These are phyloP conservation scores for Tricholoma furcatifolium DNA, from an alignment of 768 basidiomycete genomes.

Conservation along the genomic window DNA sequence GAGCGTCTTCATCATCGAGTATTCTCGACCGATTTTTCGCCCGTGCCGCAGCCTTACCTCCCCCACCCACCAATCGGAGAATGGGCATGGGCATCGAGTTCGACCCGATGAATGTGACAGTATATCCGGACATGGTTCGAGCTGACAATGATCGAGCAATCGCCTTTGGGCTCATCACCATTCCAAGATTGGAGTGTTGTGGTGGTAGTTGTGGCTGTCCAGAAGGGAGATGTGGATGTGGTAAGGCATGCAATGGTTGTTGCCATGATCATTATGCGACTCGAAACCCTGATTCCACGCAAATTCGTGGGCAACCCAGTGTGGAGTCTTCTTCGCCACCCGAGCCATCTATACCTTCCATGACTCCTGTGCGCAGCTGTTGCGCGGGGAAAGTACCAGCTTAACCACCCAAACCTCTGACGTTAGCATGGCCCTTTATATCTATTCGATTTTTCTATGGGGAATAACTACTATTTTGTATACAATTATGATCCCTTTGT, in stretches of 20 bases:
- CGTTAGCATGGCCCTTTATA: neutral
- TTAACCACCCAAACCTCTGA: neutral
- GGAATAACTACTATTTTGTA: neutral
- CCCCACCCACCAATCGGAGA: conserved; percentile 45
- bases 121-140: conserved; percentile 39
- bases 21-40: conserved; percentile 67
- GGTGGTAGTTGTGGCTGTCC: conserved; percentile 62
- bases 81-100: conserved; percentile 35
- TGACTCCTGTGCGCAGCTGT: conserved; percentile 24
- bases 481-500: neutral
- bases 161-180: conserved; percentile 48
- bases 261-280: conserved; percentile 34
- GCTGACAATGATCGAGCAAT: conserved; percentile 37
- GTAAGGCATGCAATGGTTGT: conserved; percentile 54
- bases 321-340: no score
- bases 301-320: neutral
- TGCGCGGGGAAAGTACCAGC: conserved; percentile 23
- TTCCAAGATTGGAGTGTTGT: conserved; percentile 71
- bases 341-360: neutral
- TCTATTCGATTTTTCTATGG: neutral
- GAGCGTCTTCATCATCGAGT: conserved; percentile 18
- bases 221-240: conserved; percentile 51
- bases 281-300: neutral
- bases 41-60: conserved; percentile 67
- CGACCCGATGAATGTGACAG: conserved; percentile 51